Evolutionary conservation across 2,329 filamentous ascomycete genomes (phyloP).

Genomic region (Colletotrichum musicola): DNA sequence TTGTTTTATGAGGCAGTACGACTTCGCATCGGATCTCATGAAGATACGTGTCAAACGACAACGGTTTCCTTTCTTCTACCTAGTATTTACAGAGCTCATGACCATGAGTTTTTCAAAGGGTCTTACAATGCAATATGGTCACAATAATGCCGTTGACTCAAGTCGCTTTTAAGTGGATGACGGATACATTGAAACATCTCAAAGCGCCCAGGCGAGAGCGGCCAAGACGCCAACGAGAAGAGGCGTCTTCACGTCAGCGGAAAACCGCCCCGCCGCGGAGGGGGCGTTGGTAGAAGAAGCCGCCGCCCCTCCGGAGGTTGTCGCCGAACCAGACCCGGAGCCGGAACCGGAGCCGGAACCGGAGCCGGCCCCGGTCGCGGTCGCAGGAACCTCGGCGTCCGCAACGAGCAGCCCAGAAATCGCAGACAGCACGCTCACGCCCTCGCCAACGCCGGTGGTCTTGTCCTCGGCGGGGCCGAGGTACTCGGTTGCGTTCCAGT

Average conservation of each 20-base stretch:
- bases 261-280: neutral
- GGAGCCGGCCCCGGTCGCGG: neutral
- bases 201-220: neutral
- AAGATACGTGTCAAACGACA: too few relatives aligned
- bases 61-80: too few relatives aligned
- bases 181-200: neutral
- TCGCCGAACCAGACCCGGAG: neutral
- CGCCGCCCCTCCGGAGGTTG: neutral
- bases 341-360: neutral
- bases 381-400: constrained; percentile 17
- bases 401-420: constrained; percentile 55
- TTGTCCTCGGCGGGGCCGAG: constrained; percentile 56
- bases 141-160: too few relatives aligned
- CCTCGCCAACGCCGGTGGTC: constrained; percentile 60
- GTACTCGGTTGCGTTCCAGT: constrained; percentile 53
- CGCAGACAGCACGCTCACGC: constrained; percentile 59
- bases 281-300: neutral
- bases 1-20: too few relatives aligned
- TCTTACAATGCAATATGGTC: too few relatives aligned
- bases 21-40: too few relatives aligned
- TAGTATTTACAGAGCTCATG: too few relatives aligned
- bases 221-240: neutral
- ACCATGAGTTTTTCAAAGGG: too few relatives aligned
- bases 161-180: too few relatives aligned
- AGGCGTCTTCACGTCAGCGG: neutral